phyloP scores from a whole-genome alignment of 345 rosid genomes.

The Melaleuca alternifolia region DNA sequence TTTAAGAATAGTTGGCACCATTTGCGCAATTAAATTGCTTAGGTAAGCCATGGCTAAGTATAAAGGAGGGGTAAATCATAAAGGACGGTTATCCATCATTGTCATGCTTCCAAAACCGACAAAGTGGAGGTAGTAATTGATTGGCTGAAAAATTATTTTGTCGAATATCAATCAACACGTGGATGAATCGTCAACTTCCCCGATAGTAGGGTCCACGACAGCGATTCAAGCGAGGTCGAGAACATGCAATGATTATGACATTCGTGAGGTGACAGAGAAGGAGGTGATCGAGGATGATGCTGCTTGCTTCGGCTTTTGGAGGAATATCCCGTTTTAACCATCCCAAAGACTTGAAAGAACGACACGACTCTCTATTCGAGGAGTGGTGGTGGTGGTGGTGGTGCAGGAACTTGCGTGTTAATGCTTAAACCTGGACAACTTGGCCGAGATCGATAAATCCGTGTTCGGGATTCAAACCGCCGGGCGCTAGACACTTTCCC shows the following conservation, averaged over 20 bases:
- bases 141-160: not conserved
- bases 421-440: not conserved
- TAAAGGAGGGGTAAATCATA: not conserved
- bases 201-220: not conserved
- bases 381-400: not conserved
- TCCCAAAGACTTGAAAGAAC: not conserved
- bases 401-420: not conserved
- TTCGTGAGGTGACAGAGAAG: not conserved
- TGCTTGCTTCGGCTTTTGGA: not conserved
- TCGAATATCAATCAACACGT: not conserved
- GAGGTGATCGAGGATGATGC: not conserved
- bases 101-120: not conserved
- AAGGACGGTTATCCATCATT: not conserved
- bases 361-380: not conserved
- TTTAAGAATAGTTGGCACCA: not conserved
- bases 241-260: not conserved
- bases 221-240: not conserved
- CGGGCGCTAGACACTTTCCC: not conserved
- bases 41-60: not conserved
- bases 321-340: not conserved
- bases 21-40: not conserved
- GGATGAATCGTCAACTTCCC: not conserved
- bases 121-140: not conserved
- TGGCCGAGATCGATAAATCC: not conserved
- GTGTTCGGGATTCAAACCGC: not conserved